Evolutionary conservation across 2,329 filamentous ascomycete species (phyloP).

Genomic region (Trichoderma simmonsii): DNA sequence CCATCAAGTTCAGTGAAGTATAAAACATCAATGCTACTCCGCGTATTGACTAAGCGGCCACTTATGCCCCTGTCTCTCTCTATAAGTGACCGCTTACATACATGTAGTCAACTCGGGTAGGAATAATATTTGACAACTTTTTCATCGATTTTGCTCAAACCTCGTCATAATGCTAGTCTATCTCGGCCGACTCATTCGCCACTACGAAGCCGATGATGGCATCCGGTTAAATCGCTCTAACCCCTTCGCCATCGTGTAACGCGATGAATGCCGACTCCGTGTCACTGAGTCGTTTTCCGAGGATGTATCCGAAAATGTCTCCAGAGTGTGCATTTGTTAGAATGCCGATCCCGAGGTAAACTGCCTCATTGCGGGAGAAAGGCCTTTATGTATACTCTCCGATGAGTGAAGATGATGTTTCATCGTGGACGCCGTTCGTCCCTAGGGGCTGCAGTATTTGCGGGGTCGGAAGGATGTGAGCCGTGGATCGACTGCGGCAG

Average conservation of each 20-base stretch:
- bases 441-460: neutral
- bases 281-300: neutral
- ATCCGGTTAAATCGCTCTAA: neutral
- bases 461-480: neutral
- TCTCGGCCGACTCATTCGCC: neutral
- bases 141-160: neutral
- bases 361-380: neutral
- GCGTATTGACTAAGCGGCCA: neutral
- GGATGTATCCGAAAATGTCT: neutral
- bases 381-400: neutral
- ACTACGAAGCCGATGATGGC: neutral
- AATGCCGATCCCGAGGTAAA: neutral
- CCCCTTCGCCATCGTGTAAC: neutral
- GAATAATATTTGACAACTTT: too few species aligned
- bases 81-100: neutral
- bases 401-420: neutral
- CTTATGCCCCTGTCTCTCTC: neutral
- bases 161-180: neutral
- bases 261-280: neutral
- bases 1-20: neutral
- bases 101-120: neutral
- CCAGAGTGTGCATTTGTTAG: neutral
- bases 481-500: neutral
- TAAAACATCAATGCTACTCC: neutral
- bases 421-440: neutral